Base-by-base conservation (phyloP, 1,284 basidiomycete species). In the Marasmius fiardii region DNA sequence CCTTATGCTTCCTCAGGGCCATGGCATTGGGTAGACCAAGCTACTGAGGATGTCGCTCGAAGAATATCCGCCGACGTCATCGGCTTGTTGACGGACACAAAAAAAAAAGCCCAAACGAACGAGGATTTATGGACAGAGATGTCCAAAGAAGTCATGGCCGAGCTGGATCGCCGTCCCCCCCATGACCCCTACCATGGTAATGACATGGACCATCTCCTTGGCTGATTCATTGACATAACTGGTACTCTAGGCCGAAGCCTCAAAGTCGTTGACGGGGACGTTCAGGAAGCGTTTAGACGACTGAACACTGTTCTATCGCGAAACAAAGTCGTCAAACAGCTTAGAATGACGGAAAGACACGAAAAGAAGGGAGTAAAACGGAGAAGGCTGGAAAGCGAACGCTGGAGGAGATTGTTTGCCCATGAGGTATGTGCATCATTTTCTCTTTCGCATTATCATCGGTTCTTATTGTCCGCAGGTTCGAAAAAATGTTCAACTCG, bases 331-430 rank as follows among this genome's bases (percentile, higher is more conserved):
- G 68, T 73, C 16, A 62, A 63, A 34, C 83, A 86, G 59, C 69
- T 84, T 34, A 72, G 74, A 49, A 61, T 74, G 61, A 67, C 74
- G 49, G 74, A 78, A 59, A 74, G 90, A 61, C 89, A 92, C 65
- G 89, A 90, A 68, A 86, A 86, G 72, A 82, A 82, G 68, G 86
- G 86, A 49, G 78, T 74, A 52, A 87, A 86, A 67, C 79, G 86
- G 57, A 76, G 85, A 58, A 76, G 85, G 63, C 68, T 89, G 61
- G 71, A 69, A 56, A 88, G 85, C 63, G 74, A 84, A 64, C 76
- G 86, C 56, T 88, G 86, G 83, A 77, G 86, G 64, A 79, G 76
- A 63, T 78, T 77, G 58, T 90, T 89, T 69, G 83, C 86, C 49
- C 74, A 86, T 65, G 82, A 87, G 77, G 87, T 86, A 69, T 58